Evolutionary conservation across 768 basidiomycete genomes (phyloP), one percentile per base, ranked within the genome.

Genomic region (Sistotremastrum niveocremeum): DNA sequence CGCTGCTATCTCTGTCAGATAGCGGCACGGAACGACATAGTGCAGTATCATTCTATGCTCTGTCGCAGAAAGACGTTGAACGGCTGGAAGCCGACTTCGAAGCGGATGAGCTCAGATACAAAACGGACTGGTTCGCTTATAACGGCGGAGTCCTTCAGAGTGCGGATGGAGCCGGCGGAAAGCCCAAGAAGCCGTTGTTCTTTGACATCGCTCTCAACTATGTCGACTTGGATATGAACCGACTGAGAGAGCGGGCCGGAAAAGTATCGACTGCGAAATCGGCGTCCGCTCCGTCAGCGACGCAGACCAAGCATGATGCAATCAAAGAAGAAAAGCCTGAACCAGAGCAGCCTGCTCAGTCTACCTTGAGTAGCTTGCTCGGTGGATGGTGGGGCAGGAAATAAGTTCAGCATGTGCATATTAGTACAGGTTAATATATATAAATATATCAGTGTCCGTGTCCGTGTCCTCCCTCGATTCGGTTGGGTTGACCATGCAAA

Each of bases 181-280:
- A 71, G 54, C 61, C 68, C 36, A 79, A 81, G 66, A 94, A 94
- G 58, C 87, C 88, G 10, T 56, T 89, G 37, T 95, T 97, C 68
- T 95, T 93, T 63, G 87, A 95, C 59, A 84, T 89, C 50, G 91
- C 89, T 11, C 77, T 91, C 55, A 95, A 94, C 62, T 95, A 94
- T 57, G 80, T 88, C 46, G 77, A 84, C 51, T 62, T 90, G 49
- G 85, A 91, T 55, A 81, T 91, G 78, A 83, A 86, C 39, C 65
- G 74, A 43, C 62, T 95, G 48, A 64, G 77, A 55, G 73, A 71
- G 48, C 68, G 82, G 11, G 84, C 81, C 3, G 89, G 89, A 2
- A 80, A 78, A 64, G 42, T 57, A 35, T 39, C 55, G 1, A 53
- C 56, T n/a, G 49, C 52, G 38, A 49, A 49, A 6, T 48, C 46